Percentiles rank a stretch among this genome's conserved stretches.
These are phyloP conservation scores for Niebla homalea DNA, from an alignment of 495 filamentous ascomycete genomes.

Conservation along the genomic window DNA sequence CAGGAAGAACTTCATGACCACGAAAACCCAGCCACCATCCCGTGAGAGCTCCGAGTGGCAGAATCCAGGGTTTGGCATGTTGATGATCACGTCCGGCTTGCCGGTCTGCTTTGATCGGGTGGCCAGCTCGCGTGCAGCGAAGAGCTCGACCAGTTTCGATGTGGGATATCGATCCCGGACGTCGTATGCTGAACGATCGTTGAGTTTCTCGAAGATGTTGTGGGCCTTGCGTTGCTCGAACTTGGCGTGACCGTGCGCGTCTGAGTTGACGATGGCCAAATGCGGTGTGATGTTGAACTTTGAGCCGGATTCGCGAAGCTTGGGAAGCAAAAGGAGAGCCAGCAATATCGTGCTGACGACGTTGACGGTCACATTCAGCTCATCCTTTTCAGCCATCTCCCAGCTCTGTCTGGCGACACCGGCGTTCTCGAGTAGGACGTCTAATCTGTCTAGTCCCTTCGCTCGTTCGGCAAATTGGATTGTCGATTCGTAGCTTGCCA, in stretches of 20 bases:
- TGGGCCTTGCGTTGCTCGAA: constrained; percentile 15
- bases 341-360: constrained; percentile 32
- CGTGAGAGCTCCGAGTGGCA: constrained; percentile 31
- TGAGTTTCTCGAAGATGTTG: constrained; percentile 19
- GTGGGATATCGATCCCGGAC: constrained; percentile 18
- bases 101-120: constrained; percentile 3
- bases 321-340: constrained; percentile 17
- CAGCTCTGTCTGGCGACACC: constrained; percentile 17
- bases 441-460: constrained; percentile 19
- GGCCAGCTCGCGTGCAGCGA: constrained; percentile 19
- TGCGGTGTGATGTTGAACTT: constrained; percentile 13
- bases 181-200: constrained; percentile 15
- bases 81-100: constrained; percentile 35
- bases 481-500: constrained; percentile 23
- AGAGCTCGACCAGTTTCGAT: constrained; percentile 25
- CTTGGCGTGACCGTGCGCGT: constrained; percentile 14
- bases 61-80: constrained; percentile 38
- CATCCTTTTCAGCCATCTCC: constrained; percentile 22
- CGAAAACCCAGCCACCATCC: constrained; percentile 13
- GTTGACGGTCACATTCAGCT: constrained; percentile 31
- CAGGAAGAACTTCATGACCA: constrained; percentile 18
- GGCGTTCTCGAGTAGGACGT: constrained; percentile 26
- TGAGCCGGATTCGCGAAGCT: constrained; percentile 14
- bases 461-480: constrained; percentile 20
- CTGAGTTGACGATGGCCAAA: constrained; percentile 19